phyloP scores from a whole-genome alignment of 1,284 basidiomycete species.

The Heimioporus punctisporus region DNA sequence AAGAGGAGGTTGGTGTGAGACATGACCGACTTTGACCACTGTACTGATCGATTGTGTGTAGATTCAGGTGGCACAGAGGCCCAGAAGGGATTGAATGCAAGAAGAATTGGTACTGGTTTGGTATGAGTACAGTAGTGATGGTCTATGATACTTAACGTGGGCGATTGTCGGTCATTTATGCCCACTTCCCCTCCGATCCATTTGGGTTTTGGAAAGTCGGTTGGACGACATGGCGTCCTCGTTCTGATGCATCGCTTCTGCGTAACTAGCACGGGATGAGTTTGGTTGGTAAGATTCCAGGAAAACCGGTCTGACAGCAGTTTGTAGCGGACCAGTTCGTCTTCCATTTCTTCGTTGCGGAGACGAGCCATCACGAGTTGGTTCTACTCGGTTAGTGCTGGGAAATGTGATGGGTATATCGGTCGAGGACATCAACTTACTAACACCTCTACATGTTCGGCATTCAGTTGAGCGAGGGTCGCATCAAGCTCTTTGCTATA shows the following conservation, averaged over 20 bases:
- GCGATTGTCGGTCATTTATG: constrained; percentile 9
- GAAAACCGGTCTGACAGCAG: constrained; percentile 74
- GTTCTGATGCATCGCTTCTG: constrained; percentile 86
- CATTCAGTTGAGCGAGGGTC: constrained; percentile 77
- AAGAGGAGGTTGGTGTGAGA: constrained; percentile 54
- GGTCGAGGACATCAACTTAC: constrained; percentile 41
- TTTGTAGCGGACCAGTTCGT: constrained; percentile 91
- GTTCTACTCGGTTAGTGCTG: constrained; percentile 52
- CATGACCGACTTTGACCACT: background rate
- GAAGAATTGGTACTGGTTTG: constrained; percentile 4
- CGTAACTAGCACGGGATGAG: constrained; percentile 57
- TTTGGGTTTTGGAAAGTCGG: constrained; percentile 51
- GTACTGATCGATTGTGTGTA: constrained; percentile 13
- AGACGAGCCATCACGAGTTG: constrained; percentile 88
- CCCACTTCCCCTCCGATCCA: constrained; percentile 40
- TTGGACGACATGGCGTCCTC: constrained; percentile 78
- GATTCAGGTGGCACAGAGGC: constrained; percentile 31
- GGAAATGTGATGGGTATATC: background rate
- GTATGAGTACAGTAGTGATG: constrained; percentile 7
- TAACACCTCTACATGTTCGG: constrained; percentile 77
- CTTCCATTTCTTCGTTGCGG: constrained; percentile 88
- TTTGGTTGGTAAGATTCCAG: background rate
- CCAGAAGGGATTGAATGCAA: constrained; percentile 6
- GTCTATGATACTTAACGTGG: background rate
- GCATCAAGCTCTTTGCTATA: constrained; percentile 78